These are phyloP conservation scores for Cutaneotrichosporon daszewskae DNA, from an alignment of 1,284 basidiomycete species.

Conservation along the genomic window DNA sequence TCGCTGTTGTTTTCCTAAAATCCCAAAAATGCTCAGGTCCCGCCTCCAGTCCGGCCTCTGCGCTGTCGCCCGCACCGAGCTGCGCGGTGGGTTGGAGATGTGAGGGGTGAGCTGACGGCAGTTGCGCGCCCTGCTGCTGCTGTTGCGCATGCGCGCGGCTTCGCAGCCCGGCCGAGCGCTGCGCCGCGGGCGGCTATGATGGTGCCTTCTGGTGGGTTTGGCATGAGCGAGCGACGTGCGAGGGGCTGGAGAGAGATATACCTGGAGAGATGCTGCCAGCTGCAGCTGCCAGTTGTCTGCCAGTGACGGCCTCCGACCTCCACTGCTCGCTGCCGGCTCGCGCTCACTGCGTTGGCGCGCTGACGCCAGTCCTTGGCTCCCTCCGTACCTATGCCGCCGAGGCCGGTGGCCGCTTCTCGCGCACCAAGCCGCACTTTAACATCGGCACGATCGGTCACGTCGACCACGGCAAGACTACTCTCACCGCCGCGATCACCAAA, in stretches of 20 bases:
- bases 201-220: slow-evolving; percentile 4
- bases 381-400: slow-evolving; percentile 55
- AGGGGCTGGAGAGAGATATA: not conserved
- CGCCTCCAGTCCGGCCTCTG: slow-evolving; percentile 24
- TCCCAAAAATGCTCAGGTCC: slow-evolving; percentile 30
- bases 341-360: not conserved
- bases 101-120: not conserved
- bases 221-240: no score
- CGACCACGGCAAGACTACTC: slow-evolving; percentile 91
- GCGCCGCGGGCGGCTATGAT: slow-evolving; percentile 16
- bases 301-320: not conserved
- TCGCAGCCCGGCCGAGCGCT: slow-evolving; percentile 9
- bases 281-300: not conserved
- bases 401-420: slow-evolving; percentile 63
- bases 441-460: slow-evolving; percentile 91
- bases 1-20: no score
- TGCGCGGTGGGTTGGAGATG: slow-evolving; percentile 20
- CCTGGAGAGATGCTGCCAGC: not conserved
- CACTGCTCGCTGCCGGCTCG: no score
- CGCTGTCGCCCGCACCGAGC: slow-evolving; percentile 26
- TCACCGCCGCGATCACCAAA: slow-evolving; percentile 98
- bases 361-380: slow-evolving; percentile 5
- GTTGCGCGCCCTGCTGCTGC: slow-evolving; percentile 9
- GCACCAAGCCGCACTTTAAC: slow-evolving; percentile 93
- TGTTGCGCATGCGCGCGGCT: slow-evolving; percentile 9